Percentiles rank a stretch among this genome's conserved stretches.
These are phyloP conservation scores for Colletotrichum sp. DNA, from an alignment of 2,329 filamentous ascomycete species.

Conservation along the genomic window DNA sequence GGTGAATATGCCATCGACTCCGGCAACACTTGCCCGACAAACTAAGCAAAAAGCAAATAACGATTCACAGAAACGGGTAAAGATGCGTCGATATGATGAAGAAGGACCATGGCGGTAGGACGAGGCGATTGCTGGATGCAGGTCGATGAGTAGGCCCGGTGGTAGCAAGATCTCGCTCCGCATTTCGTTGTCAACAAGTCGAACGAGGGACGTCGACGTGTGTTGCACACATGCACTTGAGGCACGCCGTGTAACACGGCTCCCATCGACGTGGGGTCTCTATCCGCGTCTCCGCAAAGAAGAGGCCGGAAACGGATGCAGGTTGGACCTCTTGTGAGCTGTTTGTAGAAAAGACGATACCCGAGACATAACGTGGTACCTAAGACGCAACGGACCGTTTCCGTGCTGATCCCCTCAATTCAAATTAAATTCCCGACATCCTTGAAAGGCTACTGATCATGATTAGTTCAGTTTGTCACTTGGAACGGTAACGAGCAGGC, in stretches of 20 bases:
- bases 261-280: background rate
- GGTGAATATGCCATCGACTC: background rate
- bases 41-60: background rate
- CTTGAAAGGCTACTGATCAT: background rate
- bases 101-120: background rate
- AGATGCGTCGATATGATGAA: background rate
- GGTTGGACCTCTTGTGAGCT: background rate
- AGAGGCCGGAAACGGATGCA: background rate
- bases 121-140: background rate
- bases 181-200: background rate
- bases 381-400: background rate
- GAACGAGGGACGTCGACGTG: background rate
- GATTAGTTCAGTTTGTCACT: background rate
- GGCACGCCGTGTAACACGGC: background rate
- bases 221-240: background rate
- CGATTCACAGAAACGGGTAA: background rate
- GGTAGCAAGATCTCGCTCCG: background rate
- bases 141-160: background rate
- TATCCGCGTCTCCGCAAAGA: background rate
- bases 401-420: background rate
- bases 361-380: background rate
- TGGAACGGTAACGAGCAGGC: background rate
- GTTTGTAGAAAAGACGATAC: background rate
- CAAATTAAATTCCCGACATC: background rate
- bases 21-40: background rate